Percentiles rank a stretch among this genome's conserved stretches.
Conservation (phyloP, 306 rosid genomes). For the Begonia peltatifolia region DNA sequence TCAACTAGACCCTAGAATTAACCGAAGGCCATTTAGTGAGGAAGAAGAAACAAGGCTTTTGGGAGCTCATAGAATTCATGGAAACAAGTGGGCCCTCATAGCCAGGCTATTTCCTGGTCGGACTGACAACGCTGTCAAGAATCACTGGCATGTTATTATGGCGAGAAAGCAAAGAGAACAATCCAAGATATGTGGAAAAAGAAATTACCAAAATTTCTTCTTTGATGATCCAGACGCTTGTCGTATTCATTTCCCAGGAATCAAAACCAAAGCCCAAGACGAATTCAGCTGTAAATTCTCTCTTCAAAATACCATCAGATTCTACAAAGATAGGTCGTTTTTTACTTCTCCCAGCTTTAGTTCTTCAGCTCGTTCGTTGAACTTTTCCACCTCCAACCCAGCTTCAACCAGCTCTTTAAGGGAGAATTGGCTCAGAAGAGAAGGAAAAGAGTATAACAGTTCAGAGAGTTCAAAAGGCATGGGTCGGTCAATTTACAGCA, state of each 20-base stretch:
- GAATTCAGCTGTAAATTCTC: no score
- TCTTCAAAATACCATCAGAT: no score
- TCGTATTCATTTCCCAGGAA: background rate
- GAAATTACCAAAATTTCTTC: conserved; percentile 33
- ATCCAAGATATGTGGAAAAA: conserved; percentile 48
- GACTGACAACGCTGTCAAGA: conserved; percentile 93
- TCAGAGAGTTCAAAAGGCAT: no score
- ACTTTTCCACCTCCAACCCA: no score
- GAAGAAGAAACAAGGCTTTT: conserved; percentile 83
- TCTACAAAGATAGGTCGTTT: no score
- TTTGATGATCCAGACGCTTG: background rate
- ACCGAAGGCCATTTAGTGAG: conserved; percentile 78
- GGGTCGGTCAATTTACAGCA: no score
- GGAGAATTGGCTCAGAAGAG: no score
- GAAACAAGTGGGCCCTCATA: conserved; percentile 94
- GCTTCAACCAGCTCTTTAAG: no score
- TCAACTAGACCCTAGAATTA: conserved; percentile 89
- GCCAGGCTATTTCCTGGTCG: conserved; percentile 84
- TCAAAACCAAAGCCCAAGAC: background rate
- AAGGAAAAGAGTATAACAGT: no score
- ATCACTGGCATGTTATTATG: conserved; percentile 96
- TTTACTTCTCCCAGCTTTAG: no score
- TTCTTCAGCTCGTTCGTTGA: no score
- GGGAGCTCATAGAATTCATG: conserved; percentile 72
- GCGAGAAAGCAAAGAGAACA: conserved; percentile 89